Evolutionary conservation across 805 yeast genomes (phyloP).

Genomic region (Hanseniaspora lachancei): DNA sequence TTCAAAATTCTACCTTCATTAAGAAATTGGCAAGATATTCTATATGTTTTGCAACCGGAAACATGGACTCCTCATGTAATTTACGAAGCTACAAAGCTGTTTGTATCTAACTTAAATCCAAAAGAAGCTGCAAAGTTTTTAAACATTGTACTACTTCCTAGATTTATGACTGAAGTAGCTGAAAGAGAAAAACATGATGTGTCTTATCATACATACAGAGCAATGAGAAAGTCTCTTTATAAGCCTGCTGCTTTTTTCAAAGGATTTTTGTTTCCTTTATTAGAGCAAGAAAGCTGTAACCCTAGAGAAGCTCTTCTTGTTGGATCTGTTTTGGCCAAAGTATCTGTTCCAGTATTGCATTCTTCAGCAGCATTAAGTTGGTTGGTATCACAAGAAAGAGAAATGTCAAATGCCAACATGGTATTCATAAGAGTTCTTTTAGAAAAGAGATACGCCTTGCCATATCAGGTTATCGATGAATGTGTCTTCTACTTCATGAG

Average conservation of each 20-base stretch:
- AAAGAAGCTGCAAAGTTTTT: conserved; percentile 80
- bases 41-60: conserved; percentile 85
- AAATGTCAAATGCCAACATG: conserved; percentile 43
- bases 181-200: conserved; percentile 62
- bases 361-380: conserved; percentile 91
- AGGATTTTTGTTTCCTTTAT: conserved; percentile 85
- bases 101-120: conserved; percentile 79
- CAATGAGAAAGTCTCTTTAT: conserved; percentile 82
- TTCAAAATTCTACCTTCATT: conserved; percentile 89
- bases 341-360: conserved; percentile 87
- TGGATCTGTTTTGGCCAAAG: conserved; percentile 76
- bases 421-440: conserved; percentile 78
- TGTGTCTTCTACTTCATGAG: conserved; percentile 87
- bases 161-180: conserved; percentile 60
- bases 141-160: conserved; percentile 50
- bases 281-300: conserved; percentile 67
- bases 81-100: conserved; percentile 86
- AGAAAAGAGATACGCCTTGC: conserved; percentile 92
- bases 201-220: conserved; percentile 85
- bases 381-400: conserved; percentile 46
- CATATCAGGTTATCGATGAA: conserved; percentile 91
- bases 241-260: conserved; percentile 97
- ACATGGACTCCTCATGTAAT: conserved; percentile 91
- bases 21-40: conserved; percentile 88
- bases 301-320: conserved; percentile 91